Percentiles rank a stretch among this genome's conserved stretches.
Evolutionary conservation across 1,284 basidiomycete genomes (phyloP).

Genomic region (Cutaneotrichosporon sp.): DNA sequence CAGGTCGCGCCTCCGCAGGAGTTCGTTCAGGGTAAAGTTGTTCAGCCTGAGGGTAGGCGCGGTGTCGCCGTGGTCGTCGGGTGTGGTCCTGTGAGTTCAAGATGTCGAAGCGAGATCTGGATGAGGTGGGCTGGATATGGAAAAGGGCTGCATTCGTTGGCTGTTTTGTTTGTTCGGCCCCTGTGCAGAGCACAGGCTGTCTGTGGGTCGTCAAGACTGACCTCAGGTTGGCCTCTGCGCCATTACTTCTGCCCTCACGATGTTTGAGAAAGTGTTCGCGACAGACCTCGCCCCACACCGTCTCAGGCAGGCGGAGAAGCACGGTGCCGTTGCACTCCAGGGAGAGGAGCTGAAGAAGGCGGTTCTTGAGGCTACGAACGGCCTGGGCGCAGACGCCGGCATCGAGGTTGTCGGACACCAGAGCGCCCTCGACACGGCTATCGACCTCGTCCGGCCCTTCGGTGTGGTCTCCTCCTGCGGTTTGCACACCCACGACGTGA

Average conservation of each 20-base stretch:
- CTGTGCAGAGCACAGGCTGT: too few species aligned
- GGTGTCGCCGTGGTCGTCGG: constrained; percentile 46
- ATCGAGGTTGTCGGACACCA: constrained; percentile 72
- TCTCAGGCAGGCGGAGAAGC: constrained; percentile 32
- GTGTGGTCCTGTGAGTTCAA: constrained; percentile 48
- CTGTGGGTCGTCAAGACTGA: background rate
- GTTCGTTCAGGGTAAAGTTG: constrained; percentile 2
- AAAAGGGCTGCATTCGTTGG: too few species aligned
- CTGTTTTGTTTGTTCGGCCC: too few species aligned
- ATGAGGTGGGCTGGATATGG: too few species aligned
- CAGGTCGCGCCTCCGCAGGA: background rate
- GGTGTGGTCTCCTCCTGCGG: constrained; percentile 76
- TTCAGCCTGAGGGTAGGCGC: constrained; percentile 26
- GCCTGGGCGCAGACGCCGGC: constrained; percentile 49
- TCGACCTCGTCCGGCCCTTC: constrained; percentile 71
- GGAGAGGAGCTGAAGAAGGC: constrained; percentile 29
- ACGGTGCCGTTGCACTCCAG: constrained; percentile 46
- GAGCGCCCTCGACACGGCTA: constrained; percentile 63
- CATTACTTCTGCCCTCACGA: constrained; percentile 44
- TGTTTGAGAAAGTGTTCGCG: constrained; percentile 44
- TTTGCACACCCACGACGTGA: constrained; percentile 49
- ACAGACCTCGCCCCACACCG: constrained; percentile 33
- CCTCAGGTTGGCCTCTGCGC: constrained; percentile 43
- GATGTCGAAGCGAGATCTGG: too few species aligned
- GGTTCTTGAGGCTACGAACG: constrained; percentile 35